These are phyloP conservation scores for Monilinia aucupariae DNA, from an alignment of 2,329 filamentous ascomycete genomes.

Conservation along the genomic window DNA sequence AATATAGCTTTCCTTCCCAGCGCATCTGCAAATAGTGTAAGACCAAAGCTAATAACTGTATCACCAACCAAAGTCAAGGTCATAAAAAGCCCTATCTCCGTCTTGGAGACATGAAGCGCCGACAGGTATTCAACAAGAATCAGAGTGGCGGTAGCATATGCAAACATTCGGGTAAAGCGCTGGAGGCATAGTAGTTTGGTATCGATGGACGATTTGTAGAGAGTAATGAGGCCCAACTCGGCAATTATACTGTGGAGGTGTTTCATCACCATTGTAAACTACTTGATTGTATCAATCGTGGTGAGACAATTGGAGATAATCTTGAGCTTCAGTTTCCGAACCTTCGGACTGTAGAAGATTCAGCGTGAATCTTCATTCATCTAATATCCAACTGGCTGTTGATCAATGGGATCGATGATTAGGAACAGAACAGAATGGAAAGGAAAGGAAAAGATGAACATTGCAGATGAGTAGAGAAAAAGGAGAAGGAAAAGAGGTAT, in stretches of 20 bases:
- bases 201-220: slow-evolving; percentile 42
- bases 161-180: slow-evolving; percentile 57
- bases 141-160: slow-evolving; percentile 55
- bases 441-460: too few relatives aligned
- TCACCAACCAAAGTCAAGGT: slow-evolving; percentile 58
- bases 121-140: slow-evolving; percentile 53
- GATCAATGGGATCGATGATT: neutral
- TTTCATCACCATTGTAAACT: slow-evolving; percentile 24
- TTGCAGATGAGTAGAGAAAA: neutral
- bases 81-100: slow-evolving; percentile 58
- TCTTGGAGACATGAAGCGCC: slow-evolving; percentile 45
- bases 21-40: slow-evolving; percentile 54
- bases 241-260: slow-evolving; percentile 26
- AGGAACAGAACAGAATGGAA: neutral
- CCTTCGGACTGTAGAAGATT: neutral
- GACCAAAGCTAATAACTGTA: slow-evolving; percentile 51
- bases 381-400: neutral
- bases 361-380: neutral
- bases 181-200: slow-evolving; percentile 53
- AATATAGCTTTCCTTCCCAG: slow-evolving; percentile 52
- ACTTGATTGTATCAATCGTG: neutral
- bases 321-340: neutral
- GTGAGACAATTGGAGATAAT: neutral
- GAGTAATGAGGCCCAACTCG: slow-evolving; percentile 44
- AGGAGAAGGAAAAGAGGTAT: neutral